Evolutionary conservation across 805 yeast species (phyloP).

Genomic region (Myxozyma sirexii): DNA sequence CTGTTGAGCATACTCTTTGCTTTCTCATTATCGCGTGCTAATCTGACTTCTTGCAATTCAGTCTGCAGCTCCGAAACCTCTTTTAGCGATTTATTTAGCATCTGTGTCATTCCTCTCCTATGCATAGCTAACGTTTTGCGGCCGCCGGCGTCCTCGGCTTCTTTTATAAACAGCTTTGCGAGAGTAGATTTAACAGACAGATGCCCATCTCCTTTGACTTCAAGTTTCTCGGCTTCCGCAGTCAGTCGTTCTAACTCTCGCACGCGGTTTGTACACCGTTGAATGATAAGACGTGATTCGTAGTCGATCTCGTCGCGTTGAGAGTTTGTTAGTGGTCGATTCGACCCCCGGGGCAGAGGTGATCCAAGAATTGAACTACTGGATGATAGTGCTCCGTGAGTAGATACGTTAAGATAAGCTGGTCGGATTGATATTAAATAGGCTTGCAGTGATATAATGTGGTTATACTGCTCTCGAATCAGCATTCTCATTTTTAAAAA

Average conservation of each 20-base stretch:
- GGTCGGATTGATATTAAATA: constrained; percentile 19
- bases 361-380: neutral
- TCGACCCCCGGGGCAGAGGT: neutral
- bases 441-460: constrained; percentile 11
- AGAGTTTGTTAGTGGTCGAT: constrained; percentile 39
- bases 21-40: constrained; percentile 39
- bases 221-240: constrained; percentile 29
- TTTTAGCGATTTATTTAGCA: constrained; percentile 41
- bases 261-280: constrained; percentile 40
- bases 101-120: constrained; percentile 45
- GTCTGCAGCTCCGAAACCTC: constrained; percentile 41
- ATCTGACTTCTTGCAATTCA: constrained; percentile 43
- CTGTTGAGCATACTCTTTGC: constrained; percentile 32
- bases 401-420: constrained; percentile 27
- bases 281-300: constrained; percentile 44
- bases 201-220: constrained; percentile 13
- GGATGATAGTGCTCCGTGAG: constrained; percentile 8
- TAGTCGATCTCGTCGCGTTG: constrained; percentile 47
- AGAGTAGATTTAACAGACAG: neutral
- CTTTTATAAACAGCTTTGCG: constrained; percentile 16
- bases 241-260: constrained; percentile 40
- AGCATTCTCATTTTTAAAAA: neutral
- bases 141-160: constrained; percentile 33
- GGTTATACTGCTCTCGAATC: constrained; percentile 18
- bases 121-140: constrained; percentile 40